A percentile compares a stretch with the other conserved stretches of the same genome.
Evolutionary conservation across 2,329 filamentous ascomycete genomes (phyloP).

Genomic region (Lecanoromycetidae sp.): DNA sequence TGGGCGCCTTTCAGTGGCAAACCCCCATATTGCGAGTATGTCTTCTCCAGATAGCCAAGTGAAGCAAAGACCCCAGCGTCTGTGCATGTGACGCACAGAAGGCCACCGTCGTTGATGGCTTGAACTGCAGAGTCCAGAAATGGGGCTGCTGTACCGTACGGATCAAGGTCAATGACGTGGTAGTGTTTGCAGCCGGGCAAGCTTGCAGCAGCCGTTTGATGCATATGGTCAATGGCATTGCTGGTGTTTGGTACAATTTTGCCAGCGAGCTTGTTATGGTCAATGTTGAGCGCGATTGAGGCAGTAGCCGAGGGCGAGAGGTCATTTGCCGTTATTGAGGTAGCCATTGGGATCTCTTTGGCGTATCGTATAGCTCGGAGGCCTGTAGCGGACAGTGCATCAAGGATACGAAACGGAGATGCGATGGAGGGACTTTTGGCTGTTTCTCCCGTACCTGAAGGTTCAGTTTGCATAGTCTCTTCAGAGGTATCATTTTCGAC

Average conservation of each 20-base stretch:
- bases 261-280: constrained; percentile 63
- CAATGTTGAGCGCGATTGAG: constrained; percentile 71
- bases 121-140: constrained; percentile 89
- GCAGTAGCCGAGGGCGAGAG: constrained; percentile 64
- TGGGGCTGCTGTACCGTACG: constrained; percentile 83
- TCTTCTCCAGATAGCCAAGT: constrained; percentile 86
- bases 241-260: constrained; percentile 63
- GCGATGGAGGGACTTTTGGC: constrained; percentile 15
- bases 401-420: constrained; percentile 66
- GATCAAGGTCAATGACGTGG: constrained; percentile 92
- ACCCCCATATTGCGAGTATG: constrained; percentile 86
- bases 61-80: constrained; percentile 93
- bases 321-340: constrained; percentile 79
- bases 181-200: constrained; percentile 46
- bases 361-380: constrained; percentile 84
- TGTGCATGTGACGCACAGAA: constrained; percentile 92
- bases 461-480: too few species aligned
- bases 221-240: constrained; percentile 89
- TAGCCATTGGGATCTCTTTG: constrained; percentile 75
- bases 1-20: constrained; percentile 71
- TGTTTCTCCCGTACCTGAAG: neutral
- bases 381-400: constrained; percentile 88
- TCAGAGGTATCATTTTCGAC: too few species aligned
- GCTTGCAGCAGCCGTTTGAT: constrained; percentile 44
- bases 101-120: constrained; percentile 71